Evolutionary conservation across 1,284 basidiomycete genomes (phyloP).

Genomic region (Vanrija sp.): DNA sequence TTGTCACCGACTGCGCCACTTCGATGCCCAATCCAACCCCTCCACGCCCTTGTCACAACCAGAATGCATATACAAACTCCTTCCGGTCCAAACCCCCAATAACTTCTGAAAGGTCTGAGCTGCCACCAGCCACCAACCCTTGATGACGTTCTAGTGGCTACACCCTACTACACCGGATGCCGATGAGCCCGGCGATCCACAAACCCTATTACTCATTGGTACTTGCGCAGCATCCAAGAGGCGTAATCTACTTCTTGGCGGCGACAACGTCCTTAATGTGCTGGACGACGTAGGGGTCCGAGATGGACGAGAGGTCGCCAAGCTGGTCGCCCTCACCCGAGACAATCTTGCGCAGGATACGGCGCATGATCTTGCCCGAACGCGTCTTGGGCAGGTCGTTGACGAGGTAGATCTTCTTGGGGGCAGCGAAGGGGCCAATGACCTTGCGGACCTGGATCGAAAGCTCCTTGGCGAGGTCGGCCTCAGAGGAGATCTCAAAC

Average conservation of each 20-base stretch:
- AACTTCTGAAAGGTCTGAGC: no score
- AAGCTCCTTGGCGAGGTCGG: conserved; percentile 77
- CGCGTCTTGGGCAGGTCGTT: conserved; percentile 90
- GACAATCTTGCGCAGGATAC: conserved; percentile 92
- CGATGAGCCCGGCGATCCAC: no score
- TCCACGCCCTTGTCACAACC: no score
- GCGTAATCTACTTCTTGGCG: background rate
- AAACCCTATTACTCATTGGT: no score
- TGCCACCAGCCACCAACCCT: no score
- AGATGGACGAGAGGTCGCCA: conserved; percentile 85
- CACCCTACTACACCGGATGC: no score
- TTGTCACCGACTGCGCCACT: no score
- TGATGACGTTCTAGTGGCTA: no score
- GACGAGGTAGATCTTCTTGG: conserved; percentile 86
- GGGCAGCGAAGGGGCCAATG: conserved; percentile 92
- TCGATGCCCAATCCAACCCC: no score
- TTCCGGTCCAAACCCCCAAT: no score
- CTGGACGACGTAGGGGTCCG: conserved; percentile 79
- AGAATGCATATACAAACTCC: no score
- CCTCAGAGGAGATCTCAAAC: conserved; percentile 71
- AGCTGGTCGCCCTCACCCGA: conserved; percentile 90
- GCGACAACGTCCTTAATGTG: background rate
- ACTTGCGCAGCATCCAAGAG: no score
- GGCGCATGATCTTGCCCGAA: conserved; percentile 93
- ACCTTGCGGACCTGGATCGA: conserved; percentile 88